Percentiles rank a stretch among this genome's conserved stretches.
These are phyloP conservation scores for Oryza meyeriana DNA, from an alignment of 176 grass and related monocot genomes.

Conservation along the genomic window DNA sequence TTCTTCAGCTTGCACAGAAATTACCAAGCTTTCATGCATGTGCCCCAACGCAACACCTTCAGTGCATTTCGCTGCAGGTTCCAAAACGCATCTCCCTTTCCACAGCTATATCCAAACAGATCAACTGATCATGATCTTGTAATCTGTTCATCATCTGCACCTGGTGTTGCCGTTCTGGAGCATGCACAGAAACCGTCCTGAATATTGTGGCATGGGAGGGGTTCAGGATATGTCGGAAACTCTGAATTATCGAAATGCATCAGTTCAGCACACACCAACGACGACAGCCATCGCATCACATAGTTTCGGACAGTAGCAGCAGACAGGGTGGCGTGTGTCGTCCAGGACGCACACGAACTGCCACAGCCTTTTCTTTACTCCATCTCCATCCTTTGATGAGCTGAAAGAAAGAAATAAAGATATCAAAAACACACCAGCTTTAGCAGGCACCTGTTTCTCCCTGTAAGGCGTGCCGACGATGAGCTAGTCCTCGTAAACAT, in stretches of 20 bases:
- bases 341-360: conserved; percentile 26
- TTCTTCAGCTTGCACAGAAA: conserved; percentile 18
- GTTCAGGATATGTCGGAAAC: not conserved
- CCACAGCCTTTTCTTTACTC: conserved; percentile 22
- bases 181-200: not conserved
- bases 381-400: conserved; percentile 18
- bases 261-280: not conserved
- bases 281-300: conserved; percentile 16
- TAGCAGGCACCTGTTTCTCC: conserved; percentile 19
- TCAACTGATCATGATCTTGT: not conserved
- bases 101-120: not conserved
- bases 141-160: not conserved
- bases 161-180: not conserved
- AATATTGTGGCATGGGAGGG: not conserved
- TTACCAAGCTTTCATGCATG: not conserved
- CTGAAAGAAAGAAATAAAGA: conserved; percentile 21
- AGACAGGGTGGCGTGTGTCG: conserved; percentile 42
- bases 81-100: conserved; percentile 7
- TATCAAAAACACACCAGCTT: conserved; percentile 17
- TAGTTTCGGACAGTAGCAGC: conserved; percentile 13
- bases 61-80: not conserved
- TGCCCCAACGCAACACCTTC: conserved; percentile 3
- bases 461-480: conserved; percentile 35
- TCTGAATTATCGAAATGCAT: not conserved
- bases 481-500: conserved; percentile 31